These are phyloP conservation scores for Rosa multiflora DNA, from an alignment of 306 rosid genomes.

Conservation along the genomic window DNA sequence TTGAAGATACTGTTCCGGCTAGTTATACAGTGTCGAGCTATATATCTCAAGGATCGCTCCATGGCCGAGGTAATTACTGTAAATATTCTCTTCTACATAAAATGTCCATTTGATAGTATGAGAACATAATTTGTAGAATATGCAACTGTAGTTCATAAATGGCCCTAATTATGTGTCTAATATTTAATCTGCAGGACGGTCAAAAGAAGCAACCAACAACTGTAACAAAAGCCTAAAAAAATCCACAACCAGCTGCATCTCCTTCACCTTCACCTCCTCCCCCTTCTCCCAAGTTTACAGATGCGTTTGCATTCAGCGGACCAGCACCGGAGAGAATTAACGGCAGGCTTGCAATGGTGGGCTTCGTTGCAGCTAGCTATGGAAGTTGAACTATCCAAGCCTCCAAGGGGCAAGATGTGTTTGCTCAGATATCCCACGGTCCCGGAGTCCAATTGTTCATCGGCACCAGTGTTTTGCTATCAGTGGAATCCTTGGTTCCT, in stretches of 20 bases:
- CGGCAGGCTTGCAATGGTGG: constrained; percentile 67
- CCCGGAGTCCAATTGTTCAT: constrained; percentile 54
- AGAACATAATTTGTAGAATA: too few relatives aligned
- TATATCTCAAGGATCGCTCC: not conserved
- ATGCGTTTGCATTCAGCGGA: constrained; percentile 59
- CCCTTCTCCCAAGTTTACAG: constrained; percentile 33
- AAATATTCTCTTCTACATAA: too few relatives aligned
- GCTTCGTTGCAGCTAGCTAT: constrained; percentile 64
- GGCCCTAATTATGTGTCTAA: too few relatives aligned
- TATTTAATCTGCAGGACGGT: not conserved
- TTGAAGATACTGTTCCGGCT: not conserved
- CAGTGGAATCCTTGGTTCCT: constrained; percentile 65
- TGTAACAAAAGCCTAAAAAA: not conserved
- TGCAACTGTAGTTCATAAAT: too few relatives aligned
- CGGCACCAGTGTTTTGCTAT: constrained; percentile 41
- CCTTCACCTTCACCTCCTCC: not conserved
- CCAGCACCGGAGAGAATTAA: constrained; percentile 78
- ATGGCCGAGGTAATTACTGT: not conserved
- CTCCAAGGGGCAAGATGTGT: constrained; percentile 48
- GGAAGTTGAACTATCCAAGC: constrained; percentile 40
- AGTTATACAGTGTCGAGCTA: not conserved
- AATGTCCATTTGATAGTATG: too few relatives aligned
- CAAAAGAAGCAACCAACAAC: constrained; percentile 15
- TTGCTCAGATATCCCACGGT: constrained; percentile 50
- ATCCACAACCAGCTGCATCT: not conserved